Base-by-base conservation (phyloP, 805 yeast species). In the Kluyveromyces nonfermentans region DNA sequence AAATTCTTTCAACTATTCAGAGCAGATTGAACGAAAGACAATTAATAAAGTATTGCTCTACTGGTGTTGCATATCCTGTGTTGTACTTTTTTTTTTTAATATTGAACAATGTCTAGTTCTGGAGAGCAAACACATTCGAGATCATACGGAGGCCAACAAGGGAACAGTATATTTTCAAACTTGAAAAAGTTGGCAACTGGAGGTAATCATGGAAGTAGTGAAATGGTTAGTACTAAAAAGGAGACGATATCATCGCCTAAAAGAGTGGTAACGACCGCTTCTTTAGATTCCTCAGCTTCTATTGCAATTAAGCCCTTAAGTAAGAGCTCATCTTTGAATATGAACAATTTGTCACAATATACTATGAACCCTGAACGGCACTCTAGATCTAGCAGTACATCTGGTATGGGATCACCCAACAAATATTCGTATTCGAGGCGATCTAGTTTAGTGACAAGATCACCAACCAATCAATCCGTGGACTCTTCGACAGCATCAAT, bases 341-440 rank as follows among this genome's bases (percentile, higher is more conserved):
- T 56, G 19, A 59, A 57, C 25, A 59, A 56, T 40, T 30, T 59
- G 36, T 57, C 61, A 7, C 60, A 59, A 19, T 59, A 59, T 37
- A 53, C 56, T 25, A 50, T 34, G 32, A 35, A 38, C 36, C 28
- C 49, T 38, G 33, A 54, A 44, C 33, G 33, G 30, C 28, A 45
- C 42, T 41, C 50, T 1, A 34, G 50, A 7, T 43, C 44, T 15
- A 42, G 18, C 5, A 38, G 41, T 19, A 22, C 41, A 5, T 22
- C 41, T 7, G 45, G 45, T 28, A 34, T 49, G 12, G 32, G 42
- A 21, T 57, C 60, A 3, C 48, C 54, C 8, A 49, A 59, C 22
- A 55, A 57, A 44, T 56, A 57, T 42, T 56, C 63, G 1, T 57
- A 55, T 31, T 52, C 57, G 5, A 48, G 55, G 21, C 42, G 57